Evolutionary conservation across 2,329 filamentous ascomycete species (phyloP).

Genomic region (Neonectria magnoliae): DNA sequence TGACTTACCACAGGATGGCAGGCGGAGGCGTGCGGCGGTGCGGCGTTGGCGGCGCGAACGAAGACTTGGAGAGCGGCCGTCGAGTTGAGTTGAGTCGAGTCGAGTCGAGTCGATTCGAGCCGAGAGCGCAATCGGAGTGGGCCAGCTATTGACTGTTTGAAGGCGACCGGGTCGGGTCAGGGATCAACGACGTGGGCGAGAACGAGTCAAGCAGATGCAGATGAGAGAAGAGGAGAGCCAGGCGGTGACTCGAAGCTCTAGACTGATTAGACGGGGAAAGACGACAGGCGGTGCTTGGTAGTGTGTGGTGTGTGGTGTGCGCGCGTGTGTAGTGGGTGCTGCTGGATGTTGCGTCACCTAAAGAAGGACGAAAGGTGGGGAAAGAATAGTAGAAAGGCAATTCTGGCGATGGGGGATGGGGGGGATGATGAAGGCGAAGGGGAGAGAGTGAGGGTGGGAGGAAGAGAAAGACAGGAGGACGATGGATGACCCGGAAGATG

Average conservation of each 20-base stretch:
- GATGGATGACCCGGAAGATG: not conserved
- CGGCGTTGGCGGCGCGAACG: conserved; percentile 28
- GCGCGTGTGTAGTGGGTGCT: not conserved
- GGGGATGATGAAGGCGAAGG: conserved; percentile 4
- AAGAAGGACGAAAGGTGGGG: conserved; percentile 23
- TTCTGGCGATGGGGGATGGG: not conserved
- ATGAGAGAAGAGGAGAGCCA: conserved; percentile 14
- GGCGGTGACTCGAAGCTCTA: conserved; percentile 30
- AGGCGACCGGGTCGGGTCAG: conserved; percentile 31
- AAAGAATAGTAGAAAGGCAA: conserved; percentile 12
- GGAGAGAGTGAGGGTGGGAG: conserved; percentile 3
- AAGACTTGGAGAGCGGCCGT: conserved; percentile 35
- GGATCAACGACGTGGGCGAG: conserved; percentile 6
- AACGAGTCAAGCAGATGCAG: conserved; percentile 23
- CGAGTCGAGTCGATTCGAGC: conserved; percentile 1
- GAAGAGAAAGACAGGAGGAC: not conserved
- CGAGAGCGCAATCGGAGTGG: conserved; percentile 39
- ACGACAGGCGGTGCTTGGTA: conserved; percentile 25
- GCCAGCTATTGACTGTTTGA: conserved; percentile 7
- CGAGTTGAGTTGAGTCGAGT: conserved; percentile 27
- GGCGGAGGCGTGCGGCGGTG: conserved; percentile 24
- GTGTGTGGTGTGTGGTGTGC: conserved; percentile 5
- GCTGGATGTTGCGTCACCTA: conserved; percentile 38
- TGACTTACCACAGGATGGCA: conserved; percentile 43
- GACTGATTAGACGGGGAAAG: conserved; percentile 15